Percentiles rank a stretch among this genome's conserved stretches.
phyloP scores from a whole-genome alignment of 1,284 basidiomycete species.

The Ceratobasidium sp. region DNA sequence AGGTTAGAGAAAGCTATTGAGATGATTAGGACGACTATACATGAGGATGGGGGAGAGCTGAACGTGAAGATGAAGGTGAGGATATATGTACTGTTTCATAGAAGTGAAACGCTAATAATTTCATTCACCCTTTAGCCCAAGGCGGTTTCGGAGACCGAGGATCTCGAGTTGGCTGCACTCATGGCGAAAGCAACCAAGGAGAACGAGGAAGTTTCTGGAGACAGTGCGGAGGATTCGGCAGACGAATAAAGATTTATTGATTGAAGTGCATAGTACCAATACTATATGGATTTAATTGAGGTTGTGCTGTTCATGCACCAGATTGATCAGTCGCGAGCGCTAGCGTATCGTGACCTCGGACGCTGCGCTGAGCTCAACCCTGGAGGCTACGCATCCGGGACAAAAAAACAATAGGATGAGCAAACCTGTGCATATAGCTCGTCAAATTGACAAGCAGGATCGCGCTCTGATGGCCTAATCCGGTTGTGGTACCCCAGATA shows the following conservation, averaged over 20 bases:
- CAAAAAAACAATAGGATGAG: not conserved
- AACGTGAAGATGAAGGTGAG: constrained; percentile 96
- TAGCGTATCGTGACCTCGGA: not conserved
- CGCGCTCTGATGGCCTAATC: not conserved
- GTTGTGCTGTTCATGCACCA: not conserved
- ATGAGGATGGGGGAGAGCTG: constrained; percentile 84
- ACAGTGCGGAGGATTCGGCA: constrained; percentile 73
- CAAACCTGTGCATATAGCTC: not conserved
- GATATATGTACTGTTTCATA: not conserved
- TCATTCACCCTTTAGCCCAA: constrained; percentile 72
- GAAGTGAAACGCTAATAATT: not conserved
- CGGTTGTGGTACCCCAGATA: constrained; percentile 40
- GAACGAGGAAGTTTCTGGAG: constrained; percentile 94
- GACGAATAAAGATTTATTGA: constrained; percentile 51
- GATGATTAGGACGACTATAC: constrained; percentile 86
- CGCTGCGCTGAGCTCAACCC: not conserved
- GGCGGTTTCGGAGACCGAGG: constrained; percentile 96
- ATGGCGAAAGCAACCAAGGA: constrained; percentile 93
- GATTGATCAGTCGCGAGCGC: not conserved
- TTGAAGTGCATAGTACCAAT: not conserved
- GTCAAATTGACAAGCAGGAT: not conserved
- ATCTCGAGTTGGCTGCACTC: constrained; percentile 91
- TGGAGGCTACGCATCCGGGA: not conserved
- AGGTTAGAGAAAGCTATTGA: constrained; percentile 94
- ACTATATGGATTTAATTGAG: constrained; percentile 1